Conservation (phyloP, 352 stramenopile genomes). For the Phytophthora podocarpi region DNA sequence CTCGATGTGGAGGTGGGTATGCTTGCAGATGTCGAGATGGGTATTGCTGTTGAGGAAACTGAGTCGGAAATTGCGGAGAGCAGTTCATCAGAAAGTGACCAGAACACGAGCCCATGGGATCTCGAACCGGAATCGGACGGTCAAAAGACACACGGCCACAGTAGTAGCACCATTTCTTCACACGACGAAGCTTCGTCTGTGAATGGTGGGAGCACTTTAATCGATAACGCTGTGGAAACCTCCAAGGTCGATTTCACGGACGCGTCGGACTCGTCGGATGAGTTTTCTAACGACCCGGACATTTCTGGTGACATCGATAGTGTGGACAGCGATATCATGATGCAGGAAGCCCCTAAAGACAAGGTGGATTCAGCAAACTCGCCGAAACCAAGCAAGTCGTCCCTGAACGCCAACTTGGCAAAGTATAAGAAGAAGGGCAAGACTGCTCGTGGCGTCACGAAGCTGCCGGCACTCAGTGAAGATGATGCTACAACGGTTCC, state of each 20-base stretch:
- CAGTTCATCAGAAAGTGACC: conserved; percentile 10
- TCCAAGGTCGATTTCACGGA: conserved; percentile 42
- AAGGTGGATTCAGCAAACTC: conserved; percentile 29
- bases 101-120: conserved; percentile 35
- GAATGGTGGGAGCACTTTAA: background rate
- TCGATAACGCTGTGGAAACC: conserved; percentile 10
- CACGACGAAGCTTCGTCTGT: conserved; percentile 11
- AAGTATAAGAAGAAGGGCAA: conserved; percentile 85
- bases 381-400: conserved; percentile 45
- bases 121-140: conserved; percentile 29
- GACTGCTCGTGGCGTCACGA: conserved; percentile 58
- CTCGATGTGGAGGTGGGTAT: conserved; percentile 43
- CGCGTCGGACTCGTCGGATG: conserved; percentile 33
- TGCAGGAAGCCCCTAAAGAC: conserved; percentile 39
- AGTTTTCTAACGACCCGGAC: conserved; percentile 48
- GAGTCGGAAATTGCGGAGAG: conserved; percentile 26
- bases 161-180: conserved; percentile 1
- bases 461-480: conserved; percentile 71
- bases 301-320: conserved; percentile 64
- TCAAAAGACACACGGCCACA: conserved; percentile 15
- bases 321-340: conserved; percentile 61
- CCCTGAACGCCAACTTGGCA: conserved; percentile 61
- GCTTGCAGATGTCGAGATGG: conserved; percentile 45
- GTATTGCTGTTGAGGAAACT: conserved; percentile 33
- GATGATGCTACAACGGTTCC: conserved; percentile 72